These are phyloP conservation scores for Geotrichum citri-aurantii DNA, from an alignment of 1,139 yeast species.

Conservation along the genomic window DNA sequence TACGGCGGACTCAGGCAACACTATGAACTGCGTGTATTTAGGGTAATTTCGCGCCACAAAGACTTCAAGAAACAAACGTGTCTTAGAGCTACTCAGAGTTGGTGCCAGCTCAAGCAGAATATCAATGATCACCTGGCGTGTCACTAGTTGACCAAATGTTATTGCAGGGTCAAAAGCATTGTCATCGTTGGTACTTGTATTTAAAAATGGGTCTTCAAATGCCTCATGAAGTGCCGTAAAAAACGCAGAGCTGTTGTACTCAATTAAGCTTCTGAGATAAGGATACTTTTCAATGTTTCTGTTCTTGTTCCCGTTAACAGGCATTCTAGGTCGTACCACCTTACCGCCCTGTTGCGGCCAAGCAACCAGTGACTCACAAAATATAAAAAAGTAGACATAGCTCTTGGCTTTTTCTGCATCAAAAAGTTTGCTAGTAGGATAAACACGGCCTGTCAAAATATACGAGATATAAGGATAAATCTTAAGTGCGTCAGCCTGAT, in stretches of 20 bases:
- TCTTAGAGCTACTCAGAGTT: conserved; percentile 28
- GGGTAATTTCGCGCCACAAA: conserved; percentile 73
- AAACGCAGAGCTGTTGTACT: conserved; percentile 50
- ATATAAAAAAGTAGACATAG: conserved; percentile 49
- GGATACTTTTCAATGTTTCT: conserved; percentile 37
- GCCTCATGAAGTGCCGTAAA: conserved; percentile 66
- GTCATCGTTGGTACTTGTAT: conserved; percentile 30
- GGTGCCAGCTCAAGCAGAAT: conserved; percentile 47
- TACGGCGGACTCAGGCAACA: conserved; percentile 55
- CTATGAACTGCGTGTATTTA: conserved; percentile 69
- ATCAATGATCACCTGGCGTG: conserved; percentile 62
- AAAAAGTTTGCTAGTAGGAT: conserved; percentile 52
- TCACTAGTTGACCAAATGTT: conserved; percentile 32
- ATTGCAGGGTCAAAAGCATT: conserved; percentile 11
- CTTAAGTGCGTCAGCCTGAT: conserved; percentile 8
- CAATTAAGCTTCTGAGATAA: conserved; percentile 47
- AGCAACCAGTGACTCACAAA: conserved; percentile 44
- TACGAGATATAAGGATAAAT: conserved; percentile 58
- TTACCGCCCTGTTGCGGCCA: conserved; percentile 41
- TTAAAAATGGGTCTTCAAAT: conserved; percentile 65
- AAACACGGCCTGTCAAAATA: conserved; percentile 65
- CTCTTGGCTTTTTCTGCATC: conserved; percentile 39
- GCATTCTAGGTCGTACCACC: conserved; percentile 19
- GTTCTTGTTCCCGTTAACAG: neutral
- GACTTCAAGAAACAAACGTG: conserved; percentile 45